These are phyloP conservation scores for Epichloe bromicola DNA, from an alignment of 2,329 filamentous ascomycete genomes.

Conservation along the genomic window DNA sequence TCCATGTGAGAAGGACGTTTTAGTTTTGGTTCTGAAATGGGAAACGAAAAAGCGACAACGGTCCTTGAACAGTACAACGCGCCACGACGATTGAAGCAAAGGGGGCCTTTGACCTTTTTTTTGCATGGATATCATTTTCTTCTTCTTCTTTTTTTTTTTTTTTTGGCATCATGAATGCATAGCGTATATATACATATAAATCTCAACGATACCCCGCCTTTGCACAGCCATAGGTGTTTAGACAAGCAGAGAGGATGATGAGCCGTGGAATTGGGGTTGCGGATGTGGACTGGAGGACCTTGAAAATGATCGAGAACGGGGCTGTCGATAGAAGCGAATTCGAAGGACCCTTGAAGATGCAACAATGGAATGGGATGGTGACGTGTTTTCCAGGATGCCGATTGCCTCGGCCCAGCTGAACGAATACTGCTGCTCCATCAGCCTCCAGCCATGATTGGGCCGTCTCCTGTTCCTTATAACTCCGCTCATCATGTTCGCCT, in stretches of 20 bases:
- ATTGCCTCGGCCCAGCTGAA: no score
- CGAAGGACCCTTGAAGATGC: background rate
- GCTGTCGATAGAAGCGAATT: background rate
- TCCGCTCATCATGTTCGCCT: no score
- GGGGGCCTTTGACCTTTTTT: background rate
- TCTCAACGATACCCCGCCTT: conserved; percentile 28
- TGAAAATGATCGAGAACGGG: background rate
- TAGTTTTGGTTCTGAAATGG: background rate
- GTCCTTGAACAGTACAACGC: conserved; percentile 4
- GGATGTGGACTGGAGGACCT: background rate
- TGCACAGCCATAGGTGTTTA: conserved; percentile 9
- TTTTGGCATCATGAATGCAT: conserved; percentile 14
- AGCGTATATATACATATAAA: conserved; percentile 24
- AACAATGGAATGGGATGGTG: background rate
- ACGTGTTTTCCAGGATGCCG: no score
- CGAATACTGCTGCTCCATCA: no score
- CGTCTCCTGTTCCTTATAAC: no score
- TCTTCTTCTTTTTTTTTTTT: background rate
- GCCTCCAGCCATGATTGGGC: no score
- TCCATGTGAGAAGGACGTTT: background rate
- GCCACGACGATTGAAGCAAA: conserved; percentile 5
- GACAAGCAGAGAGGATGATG: conserved; percentile 6
- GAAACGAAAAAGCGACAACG: conserved; percentile 3
- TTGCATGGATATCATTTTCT: conserved; percentile 13
- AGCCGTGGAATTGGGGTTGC: background rate